phyloP scores from a whole-genome alignment of 2,329 filamentous ascomycete genomes.

The Ceratocystis albifundus region DNA sequence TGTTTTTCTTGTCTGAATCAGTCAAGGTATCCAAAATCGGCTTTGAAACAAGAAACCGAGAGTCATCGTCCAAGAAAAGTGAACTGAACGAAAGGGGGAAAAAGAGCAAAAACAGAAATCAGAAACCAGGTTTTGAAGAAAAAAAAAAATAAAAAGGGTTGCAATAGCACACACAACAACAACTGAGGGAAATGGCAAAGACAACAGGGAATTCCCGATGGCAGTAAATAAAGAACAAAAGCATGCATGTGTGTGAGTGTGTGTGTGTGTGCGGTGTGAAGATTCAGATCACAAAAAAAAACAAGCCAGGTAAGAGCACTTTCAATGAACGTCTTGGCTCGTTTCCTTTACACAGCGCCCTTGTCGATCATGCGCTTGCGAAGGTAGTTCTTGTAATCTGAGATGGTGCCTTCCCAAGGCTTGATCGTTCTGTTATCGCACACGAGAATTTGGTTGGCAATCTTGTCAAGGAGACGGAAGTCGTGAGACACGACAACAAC shows the following conservation, averaged over 20 bases:
- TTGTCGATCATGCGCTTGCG: slow-evolving; percentile 95
- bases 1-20: slow-evolving; percentile 7
- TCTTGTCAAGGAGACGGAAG: slow-evolving; percentile 97
- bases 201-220: background rate
- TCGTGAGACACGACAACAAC: slow-evolving; percentile 98
- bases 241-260: no score
- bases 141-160: no score
- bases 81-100: background rate
- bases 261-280: background rate
- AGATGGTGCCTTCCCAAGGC: slow-evolving; percentile 79
- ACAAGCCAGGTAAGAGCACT: background rate
- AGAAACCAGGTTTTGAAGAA: no score
- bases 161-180: background rate
- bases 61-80: slow-evolving; percentile 5
- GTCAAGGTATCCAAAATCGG: slow-evolving; percentile 12
- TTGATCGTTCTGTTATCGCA: slow-evolving; percentile 95
- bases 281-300: slow-evolving; percentile 6
- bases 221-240: no score
- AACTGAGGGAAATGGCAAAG: slow-evolving; percentile 4
- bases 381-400: slow-evolving; percentile 95
- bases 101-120: background rate
- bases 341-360: slow-evolving; percentile 59
- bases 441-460: slow-evolving; percentile 98
- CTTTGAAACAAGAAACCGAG: slow-evolving; percentile 6
- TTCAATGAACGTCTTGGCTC: background rate